Evolutionary conservation across 83 land plant species (phyloP), one percentile per base, ranked within the genome.

Genomic region (Isoetes engelmannii): DNA sequence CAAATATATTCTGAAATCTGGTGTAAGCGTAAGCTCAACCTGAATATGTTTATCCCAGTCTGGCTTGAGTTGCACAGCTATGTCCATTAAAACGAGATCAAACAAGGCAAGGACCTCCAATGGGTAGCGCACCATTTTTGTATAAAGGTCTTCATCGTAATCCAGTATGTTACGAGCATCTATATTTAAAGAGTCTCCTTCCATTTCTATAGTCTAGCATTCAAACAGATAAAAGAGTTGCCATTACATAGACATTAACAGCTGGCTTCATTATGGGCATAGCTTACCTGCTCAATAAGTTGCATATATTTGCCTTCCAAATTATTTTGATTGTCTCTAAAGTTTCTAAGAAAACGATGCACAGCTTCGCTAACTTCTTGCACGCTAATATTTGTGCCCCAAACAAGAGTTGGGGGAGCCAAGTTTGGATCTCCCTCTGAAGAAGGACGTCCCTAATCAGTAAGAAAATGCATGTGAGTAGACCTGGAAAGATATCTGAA

Each of bases 371-470:
- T 83, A 5, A 88, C 96, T 56, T 94, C 96, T 55, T 92, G 84
- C 8, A 94, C 90, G 67, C 89, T 90, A 43, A 90, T 86, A 63
- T 88, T 90, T 37, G 96, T 90, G 20, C 99, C 99, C 99, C 99
- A 94, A 8, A 94, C 93, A 48, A 77, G 80, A 65, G 83, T 84
- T 8, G 89, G 89, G 13, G 85, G 79, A 6, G 76, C 72, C 5
- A 68, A 84, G 28, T 75, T 81, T 43, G 48, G 59, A 70, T 86
- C 86, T 5, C 61, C 76, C 10, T 75, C 83, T 4, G 74, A 66
- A 12, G 76, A 64, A 45, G 76, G 53, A 47, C 84, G 69, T 67
- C 82, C 57, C 68, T 76, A 59, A 51, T 8, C 17, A 45, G 20
- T 9, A 51, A 19, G 12, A 19, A 54, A 49, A 48, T 28, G 37